phyloP scores from a whole-genome alignment of 2,329 filamentous ascomycete genomes.

The Nemania sp. region DNA sequence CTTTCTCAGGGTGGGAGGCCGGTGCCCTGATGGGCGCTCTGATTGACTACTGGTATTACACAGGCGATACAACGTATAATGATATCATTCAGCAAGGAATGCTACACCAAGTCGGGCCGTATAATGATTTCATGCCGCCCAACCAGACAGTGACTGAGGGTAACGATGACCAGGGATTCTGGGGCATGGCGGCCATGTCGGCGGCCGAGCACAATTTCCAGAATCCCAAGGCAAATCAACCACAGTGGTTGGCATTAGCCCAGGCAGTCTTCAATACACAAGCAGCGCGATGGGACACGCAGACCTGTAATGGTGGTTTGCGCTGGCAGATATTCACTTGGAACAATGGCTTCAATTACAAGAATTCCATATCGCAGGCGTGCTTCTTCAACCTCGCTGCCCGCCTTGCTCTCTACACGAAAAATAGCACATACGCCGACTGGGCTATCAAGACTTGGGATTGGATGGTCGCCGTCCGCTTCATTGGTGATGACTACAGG shows the following conservation, averaged over 20 bases:
- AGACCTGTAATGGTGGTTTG: slow-evolving; percentile 72
- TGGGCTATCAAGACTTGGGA: slow-evolving; percentile 77
- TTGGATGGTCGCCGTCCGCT: slow-evolving; percentile 62
- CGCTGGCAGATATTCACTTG: slow-evolving; percentile 85
- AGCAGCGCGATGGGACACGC: slow-evolving; percentile 70
- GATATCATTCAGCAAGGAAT: slow-evolving; percentile 68
- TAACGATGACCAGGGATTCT: slow-evolving; percentile 78
- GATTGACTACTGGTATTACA: slow-evolving; percentile 85
- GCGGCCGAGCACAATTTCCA: slow-evolving; percentile 72
- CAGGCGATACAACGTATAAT: slow-evolving; percentile 73
- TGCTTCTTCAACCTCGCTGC: slow-evolving; percentile 67
- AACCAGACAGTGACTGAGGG: slow-evolving; percentile 71
- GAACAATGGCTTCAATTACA: slow-evolving; percentile 82
- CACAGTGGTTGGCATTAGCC: slow-evolving; percentile 71
- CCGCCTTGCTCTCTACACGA: slow-evolving; percentile 74
- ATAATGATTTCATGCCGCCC: slow-evolving; percentile 76
- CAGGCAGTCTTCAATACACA: slow-evolving; percentile 84
- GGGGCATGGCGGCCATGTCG: slow-evolving; percentile 70
- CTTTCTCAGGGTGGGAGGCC: slow-evolving; percentile 65
- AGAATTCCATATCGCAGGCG: slow-evolving; percentile 65
- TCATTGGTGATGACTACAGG: slow-evolving; percentile 62
- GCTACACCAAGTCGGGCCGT: slow-evolving; percentile 72
- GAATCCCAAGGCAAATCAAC: slow-evolving; percentile 57
- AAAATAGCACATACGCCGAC: slow-evolving; percentile 73
- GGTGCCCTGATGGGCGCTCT: slow-evolving; percentile 73